These are phyloP conservation scores for Nicotiana undulata DNA, from an alignment of 257 asterid genomes.

Conservation along the genomic window DNA sequence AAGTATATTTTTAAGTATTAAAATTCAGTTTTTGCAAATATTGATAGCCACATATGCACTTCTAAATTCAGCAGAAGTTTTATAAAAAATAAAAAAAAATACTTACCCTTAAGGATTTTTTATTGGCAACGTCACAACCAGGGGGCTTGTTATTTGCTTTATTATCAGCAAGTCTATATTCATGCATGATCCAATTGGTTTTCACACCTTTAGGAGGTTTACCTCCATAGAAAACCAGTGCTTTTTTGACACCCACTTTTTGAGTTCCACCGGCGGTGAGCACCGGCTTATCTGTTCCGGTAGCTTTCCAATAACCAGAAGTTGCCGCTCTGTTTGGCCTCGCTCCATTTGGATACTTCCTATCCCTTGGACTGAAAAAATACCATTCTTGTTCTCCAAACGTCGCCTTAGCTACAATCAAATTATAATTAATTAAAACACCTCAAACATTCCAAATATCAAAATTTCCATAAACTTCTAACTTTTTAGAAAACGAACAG, in stretches of 20 bases:
- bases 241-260: conserved; percentile 46
- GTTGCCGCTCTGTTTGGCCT: conserved; percentile 48
- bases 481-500: neutral
- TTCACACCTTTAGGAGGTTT: conserved; percentile 47
- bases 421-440: neutral
- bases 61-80: neutral
- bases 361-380: conserved; percentile 41
- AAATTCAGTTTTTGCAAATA: no score
- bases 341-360: conserved; percentile 48
- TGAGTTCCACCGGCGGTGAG: conserved; percentile 43
- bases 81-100: neutral
- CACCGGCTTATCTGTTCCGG: conserved; percentile 56
- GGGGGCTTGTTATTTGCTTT: conserved; percentile 32
- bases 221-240: conserved; percentile 43
- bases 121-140: conserved; percentile 34
- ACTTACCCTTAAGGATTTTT: conserved; percentile 68
- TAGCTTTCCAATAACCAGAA: conserved; percentile 54
- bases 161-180: conserved; percentile 32
- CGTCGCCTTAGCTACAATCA: conserved; percentile 31
- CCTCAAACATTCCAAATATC: no score
- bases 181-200: conserved; percentile 51
- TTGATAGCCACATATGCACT: no score
- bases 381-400: conserved; percentile 54
- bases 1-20: no score
- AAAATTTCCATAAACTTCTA: neutral